Evolutionary conservation across 2,329 filamentous ascomycete genomes (phyloP), one percentile per base, ranked within the genome.

Genomic region (Neophaeococcomyces aloes): DNA sequence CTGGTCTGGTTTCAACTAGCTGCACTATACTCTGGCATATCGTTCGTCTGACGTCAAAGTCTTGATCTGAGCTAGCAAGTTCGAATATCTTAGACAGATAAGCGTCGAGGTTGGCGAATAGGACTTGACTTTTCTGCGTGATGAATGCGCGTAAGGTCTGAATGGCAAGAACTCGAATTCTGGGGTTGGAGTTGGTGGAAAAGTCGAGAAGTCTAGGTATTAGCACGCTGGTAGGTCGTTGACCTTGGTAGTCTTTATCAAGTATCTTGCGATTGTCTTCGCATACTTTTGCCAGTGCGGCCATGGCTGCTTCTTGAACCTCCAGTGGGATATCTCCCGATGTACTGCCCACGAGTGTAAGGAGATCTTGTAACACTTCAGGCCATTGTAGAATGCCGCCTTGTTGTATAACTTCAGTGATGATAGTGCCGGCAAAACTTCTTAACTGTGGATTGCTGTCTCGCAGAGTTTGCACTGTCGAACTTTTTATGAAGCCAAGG

Each of bases 11-110:
- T 59, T 95, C 91, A 31, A 94, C 87, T 13, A 98, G 77, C 48
- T 89, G 82, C 29, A 94, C 86, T 63, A 98, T 94, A 1, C 88
- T 81, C 48, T 89, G 82, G 64, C 91, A 98, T 10, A 98, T 89
- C 59, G 93, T 86, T 53, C 87, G 81, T 47, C 89, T 81, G 29
- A 98, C 88, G 52, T 94, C 86, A 45, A 81, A 72, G 57, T 76
- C 83, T 2, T 74, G 63, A 59, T 98, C 91, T 51, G 76, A 72
- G 19, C 23, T 27, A 7, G 91, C 79, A 13, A 96, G 74, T 40
- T 78, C 72, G 59, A 95, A 95, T 4, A 98, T 75, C 46, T 84
- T 82, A 51, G 83, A 78, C 41, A 98, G 71, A 46, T 98, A 77
- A 32, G 78, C 69, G 57, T 96, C 86, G 55, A 96, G 74, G 51